Conservation (phyloP, 2,329 filamentous ascomycete genomes). For the Graphilbum sp. region DNA sequence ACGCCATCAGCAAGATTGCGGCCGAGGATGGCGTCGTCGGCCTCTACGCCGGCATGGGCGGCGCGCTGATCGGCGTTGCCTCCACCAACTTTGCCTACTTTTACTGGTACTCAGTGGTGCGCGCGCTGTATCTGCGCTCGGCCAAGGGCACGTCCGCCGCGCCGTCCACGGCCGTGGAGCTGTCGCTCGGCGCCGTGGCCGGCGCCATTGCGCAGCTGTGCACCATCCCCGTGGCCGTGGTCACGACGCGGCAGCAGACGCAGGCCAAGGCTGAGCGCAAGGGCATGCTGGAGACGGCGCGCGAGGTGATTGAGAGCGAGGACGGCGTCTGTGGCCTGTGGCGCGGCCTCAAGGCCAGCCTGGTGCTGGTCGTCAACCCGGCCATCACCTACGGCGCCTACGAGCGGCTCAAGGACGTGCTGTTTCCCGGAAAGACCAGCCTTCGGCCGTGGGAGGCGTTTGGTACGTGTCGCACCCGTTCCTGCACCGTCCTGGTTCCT, state of each 20-base stretch:
- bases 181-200: conserved; percentile 70
- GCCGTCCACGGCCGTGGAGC: conserved; percentile 66
- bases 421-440: conserved; percentile 63
- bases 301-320: conserved; percentile 76
- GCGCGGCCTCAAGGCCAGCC: conserved; percentile 87
- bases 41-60: conserved; percentile 77
- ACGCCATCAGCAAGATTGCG: conserved; percentile 75
- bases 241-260: conserved; percentile 93
- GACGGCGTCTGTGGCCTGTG: conserved; percentile 82
- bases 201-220: conserved; percentile 88
- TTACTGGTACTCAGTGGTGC: conserved; percentile 92
- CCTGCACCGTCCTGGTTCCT: not conserved
- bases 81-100: conserved; percentile 99
- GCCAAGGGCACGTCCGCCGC: conserved; percentile 27
- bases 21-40: conserved; percentile 64
- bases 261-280: conserved; percentile 73
- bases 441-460: conserved; percentile 82
- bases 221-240: conserved; percentile 88
- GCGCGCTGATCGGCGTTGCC: conserved; percentile 76
- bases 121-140: conserved; percentile 58
- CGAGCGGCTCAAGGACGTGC: conserved; percentile 60
- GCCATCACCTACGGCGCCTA: conserved; percentile 97
- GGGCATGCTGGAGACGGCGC: conserved; percentile 71
- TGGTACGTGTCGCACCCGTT: too few relatives aligned
- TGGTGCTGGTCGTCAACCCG: conserved; percentile 90